Evolutionary conservation across 2,329 filamentous ascomycete species (phyloP), one percentile per base, ranked within the genome.

Genomic region (Monosporascus cannonballus): DNA sequence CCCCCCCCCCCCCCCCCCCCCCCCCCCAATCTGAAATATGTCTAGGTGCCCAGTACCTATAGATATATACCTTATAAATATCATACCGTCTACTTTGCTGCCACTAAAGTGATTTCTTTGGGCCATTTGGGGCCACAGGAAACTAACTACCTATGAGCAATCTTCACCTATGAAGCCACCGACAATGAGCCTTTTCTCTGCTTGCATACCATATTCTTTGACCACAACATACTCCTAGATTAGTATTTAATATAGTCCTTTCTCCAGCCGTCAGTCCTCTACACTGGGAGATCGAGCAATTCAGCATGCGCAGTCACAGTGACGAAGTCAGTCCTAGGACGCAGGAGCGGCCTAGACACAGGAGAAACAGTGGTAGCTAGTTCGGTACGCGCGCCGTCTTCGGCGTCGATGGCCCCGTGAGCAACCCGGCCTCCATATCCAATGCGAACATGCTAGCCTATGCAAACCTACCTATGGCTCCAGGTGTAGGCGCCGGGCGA

Each of bases 351-450:
- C 51, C 53, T 27, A 49, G 47, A 42, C 17, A 20, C 42, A 58
- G 48, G 53, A 61, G 56, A 54, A 37, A 46, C 42, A 48, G 52
- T 44, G 54, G 50, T 58, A 56, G 57, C 58, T 64, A 64, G 62
- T 54, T 52, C 38, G 59, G 52, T 54, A 25, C 47, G 20, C 58
- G 53, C 51, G 62, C 58, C 52, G 60, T 66, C 53, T 62, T 60
- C 47, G 58, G 54, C 51, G 56, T 67, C 57, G 65, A 67, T 54
- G 64, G 63, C n/a, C 52, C 61, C 15, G 53, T 56, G 51, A 64
- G 61, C 49, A 57, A 56, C 48, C 46, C 60, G 4, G 56, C 61
- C 24, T 62, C 63, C 24, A 59, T 55, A 6, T 61, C 61, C 18
- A 47, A 56, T 44, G 44, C 54, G 5, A 45, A 52, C 17, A 27